phyloP scores from a whole-genome alignment of 2,329 filamentous ascomycete species.

The Chaetothyriales sp. region DNA sequence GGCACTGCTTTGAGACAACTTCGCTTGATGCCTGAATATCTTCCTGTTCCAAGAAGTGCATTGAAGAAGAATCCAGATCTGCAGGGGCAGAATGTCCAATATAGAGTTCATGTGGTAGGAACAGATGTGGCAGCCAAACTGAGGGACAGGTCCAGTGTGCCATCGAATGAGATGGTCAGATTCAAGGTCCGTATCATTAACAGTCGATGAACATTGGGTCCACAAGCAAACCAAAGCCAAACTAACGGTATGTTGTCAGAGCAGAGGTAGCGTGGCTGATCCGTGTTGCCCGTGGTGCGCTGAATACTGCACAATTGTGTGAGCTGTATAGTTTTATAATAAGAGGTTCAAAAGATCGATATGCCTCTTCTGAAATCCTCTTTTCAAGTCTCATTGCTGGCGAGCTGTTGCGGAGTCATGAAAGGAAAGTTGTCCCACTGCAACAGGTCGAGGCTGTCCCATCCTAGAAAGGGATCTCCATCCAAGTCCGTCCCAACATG shows the following conservation, averaged over 20 bases:
- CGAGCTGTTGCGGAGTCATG: neutral
- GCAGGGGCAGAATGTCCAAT: conserved; percentile 34
- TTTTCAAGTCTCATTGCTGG: neutral
- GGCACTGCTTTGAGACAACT: conserved; percentile 47
- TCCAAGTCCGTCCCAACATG: neutral
- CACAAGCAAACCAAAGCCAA: neutral
- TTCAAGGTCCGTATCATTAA: conserved; percentile 13
- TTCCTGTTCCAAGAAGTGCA: conserved; percentile 27
- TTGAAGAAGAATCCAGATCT: conserved; percentile 30
- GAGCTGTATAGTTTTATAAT: neutral
- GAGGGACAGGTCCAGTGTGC: conserved; percentile 34
- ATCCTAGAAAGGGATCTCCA: neutral
- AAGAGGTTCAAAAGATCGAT: conserved; percentile 7
- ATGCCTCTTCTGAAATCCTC: neutral
- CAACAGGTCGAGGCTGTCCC: neutral
- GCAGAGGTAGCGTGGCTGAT: too few species aligned
- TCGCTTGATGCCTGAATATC: conserved; percentile 49
- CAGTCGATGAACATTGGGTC: too few species aligned
- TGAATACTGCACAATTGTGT: neutral
- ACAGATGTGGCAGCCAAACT: conserved; percentile 40
- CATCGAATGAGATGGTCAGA: conserved; percentile 45
- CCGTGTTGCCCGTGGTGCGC: too few species aligned
- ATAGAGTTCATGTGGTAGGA: conserved; percentile 46
- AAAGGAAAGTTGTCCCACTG: neutral
- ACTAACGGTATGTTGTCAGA: neutral